A percentile compares a stretch with the other conserved stretches of the same genome.
Evolutionary conservation across 2,329 filamentous ascomycete species (phyloP).

Genomic region (Beauveria medogensis): DNA sequence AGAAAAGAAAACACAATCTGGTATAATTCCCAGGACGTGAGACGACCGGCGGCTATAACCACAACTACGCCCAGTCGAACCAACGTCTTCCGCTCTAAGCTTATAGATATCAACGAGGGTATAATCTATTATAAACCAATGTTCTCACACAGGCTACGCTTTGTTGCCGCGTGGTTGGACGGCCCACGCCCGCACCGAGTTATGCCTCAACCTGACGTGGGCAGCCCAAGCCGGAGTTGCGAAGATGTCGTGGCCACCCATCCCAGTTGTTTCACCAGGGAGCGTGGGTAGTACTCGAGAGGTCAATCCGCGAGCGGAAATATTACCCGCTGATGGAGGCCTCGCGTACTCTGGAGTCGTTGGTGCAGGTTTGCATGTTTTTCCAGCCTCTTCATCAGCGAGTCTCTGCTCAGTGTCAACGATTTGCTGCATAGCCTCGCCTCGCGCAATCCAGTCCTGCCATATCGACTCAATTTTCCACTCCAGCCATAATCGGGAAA

Average conservation of each 20-base stretch:
- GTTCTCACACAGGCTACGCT: not conserved
- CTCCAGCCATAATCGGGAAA: conserved; percentile 25
- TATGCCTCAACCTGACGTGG: not conserved
- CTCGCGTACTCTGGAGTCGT: too few relatives aligned
- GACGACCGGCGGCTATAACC: too few relatives aligned
- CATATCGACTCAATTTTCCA: conserved; percentile 23
- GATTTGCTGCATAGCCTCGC: conserved; percentile 32
- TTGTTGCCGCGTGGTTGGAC: not conserved
- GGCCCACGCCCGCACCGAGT: not conserved
- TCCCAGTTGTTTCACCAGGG: not conserved
- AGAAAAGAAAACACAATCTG: too few relatives aligned
- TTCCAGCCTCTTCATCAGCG: conserved; percentile 17
- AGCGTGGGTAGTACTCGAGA: not conserved
- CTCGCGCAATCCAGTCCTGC: conserved; percentile 33
- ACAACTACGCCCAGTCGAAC: too few relatives aligned
- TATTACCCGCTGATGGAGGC: not conserved
- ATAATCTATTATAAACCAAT: not conserved
- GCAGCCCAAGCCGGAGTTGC: not conserved
- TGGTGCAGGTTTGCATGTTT: not conserved
- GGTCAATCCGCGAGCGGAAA: not conserved
- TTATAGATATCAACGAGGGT: too few relatives aligned
- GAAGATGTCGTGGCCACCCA: conserved; percentile 5
- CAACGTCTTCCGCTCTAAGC: too few relatives aligned
- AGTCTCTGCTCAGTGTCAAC: conserved; percentile 30
- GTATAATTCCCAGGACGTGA: too few relatives aligned